Evolutionary conservation across 1,284 basidiomycete species (phyloP), one percentile per base, ranked within the genome.

Genomic region (Trametes polyzona): DNA sequence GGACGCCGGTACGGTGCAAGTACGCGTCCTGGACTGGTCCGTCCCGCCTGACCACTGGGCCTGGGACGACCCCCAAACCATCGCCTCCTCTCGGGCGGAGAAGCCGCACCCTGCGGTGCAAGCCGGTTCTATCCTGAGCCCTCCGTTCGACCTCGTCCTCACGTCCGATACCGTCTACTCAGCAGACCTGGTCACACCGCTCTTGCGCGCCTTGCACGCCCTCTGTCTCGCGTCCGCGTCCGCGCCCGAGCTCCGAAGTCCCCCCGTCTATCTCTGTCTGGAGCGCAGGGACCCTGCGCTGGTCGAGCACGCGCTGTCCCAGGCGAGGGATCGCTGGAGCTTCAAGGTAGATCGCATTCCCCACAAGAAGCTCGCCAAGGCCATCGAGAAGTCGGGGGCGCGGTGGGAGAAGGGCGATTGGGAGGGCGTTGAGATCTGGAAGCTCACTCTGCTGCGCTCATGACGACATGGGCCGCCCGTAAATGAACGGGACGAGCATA

Each of bases 91-190:
- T 44, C 55, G 73, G 14, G 72, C 71, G 27, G 62, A 65, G 48
- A 58, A 66, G 23, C 62, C 52, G 39, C 58, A 57, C 24, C 47
- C 61, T 14, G 42, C 65, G 16, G 43, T 57, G 30, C 47, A 64
- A 44, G 56, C 66, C 19, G 36, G 27, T 26, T 26, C 52, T 43
- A 65, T 69, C 39, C 74, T 82, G 14, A 57, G 64, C 11, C 82
- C 83, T 19, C 85, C 85, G 0, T 90, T 90, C 74, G 90, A 95
- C 73, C 78, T 95, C 58, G 87, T 96, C 61, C 71, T 93, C 54
- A 88, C 92, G 16, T 87, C 93, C 54, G 95, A 97, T 73, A 96
- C 95, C 0, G 76, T 96, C 51, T 96, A 95, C 71, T 73, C 79
- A 27, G 69, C 80, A 1, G 74, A 80, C 8, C 85, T 96, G 47